A percentile compares a stretch with the other conserved stretches of the same genome.
These are phyloP conservation scores for Yamadazyma philogaea DNA, from an alignment of 805 yeast species.

Conservation along the genomic window DNA sequence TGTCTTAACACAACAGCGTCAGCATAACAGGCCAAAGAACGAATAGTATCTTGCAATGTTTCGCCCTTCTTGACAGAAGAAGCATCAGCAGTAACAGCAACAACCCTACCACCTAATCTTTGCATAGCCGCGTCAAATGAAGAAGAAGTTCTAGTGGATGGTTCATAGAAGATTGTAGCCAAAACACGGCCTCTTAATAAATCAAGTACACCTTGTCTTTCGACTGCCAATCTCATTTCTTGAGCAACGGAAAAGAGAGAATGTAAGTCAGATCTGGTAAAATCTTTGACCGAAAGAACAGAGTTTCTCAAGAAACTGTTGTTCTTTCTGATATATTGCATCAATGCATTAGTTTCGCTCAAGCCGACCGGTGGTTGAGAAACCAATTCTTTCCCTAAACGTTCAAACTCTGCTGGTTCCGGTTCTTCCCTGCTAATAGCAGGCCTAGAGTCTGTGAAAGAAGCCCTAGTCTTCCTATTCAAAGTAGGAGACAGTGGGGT, in stretches of 20 bases:
- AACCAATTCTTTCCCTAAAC: conserved; percentile 64
- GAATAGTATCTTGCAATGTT: conserved; percentile 92
- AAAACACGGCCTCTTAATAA: conserved; percentile 84
- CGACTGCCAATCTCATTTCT: conserved; percentile 95
- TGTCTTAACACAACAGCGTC: conserved; percentile 98
- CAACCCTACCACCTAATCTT: conserved; percentile 96
- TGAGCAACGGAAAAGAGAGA: conserved; percentile 94
- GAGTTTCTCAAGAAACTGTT: conserved; percentile 90
- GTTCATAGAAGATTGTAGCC: conserved; percentile 96
- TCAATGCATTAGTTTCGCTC: conserved; percentile 75
- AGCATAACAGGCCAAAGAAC: conserved; percentile 91
- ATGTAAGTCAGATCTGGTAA: conserved; percentile 85
- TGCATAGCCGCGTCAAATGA: conserved; percentile 99
- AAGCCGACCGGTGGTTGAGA: conserved; percentile 68
- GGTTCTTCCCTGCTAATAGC: conserved; percentile 32
- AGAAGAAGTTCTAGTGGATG: conserved; percentile 94
- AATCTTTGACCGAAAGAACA: conserved; percentile 82
- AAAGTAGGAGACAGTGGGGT: conserved; percentile 38
- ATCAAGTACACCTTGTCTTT: conserved; percentile 92
- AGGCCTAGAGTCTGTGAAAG: conserved; percentile 36
- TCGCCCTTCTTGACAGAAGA: conserved; percentile 99
- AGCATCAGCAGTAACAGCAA: conserved; percentile 76
- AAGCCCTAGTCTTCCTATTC: conserved; percentile 36
- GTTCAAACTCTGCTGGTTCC: conserved; percentile 46
- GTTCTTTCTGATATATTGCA: conserved; percentile 70